Conservation (phyloP, 108 stramenopile genomes). For the Stephanodiscus minutulus region DNA sequence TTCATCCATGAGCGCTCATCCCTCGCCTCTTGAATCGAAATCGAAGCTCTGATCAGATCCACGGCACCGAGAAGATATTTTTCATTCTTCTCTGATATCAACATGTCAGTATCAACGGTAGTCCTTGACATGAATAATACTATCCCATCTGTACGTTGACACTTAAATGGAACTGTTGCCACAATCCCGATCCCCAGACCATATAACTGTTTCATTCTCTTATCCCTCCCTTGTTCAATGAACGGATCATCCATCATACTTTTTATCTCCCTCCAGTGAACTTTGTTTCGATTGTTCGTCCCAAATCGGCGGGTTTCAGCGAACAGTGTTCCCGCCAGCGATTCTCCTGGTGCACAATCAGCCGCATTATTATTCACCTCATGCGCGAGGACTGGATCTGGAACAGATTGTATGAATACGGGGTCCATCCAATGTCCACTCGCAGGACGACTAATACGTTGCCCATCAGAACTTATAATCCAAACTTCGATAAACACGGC, state of each 20-base stretch:
- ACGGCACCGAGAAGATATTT: constrained; percentile 21
- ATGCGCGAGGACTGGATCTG: neutral
- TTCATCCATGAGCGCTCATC: constrained; percentile 12
- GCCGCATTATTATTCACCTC: constrained; percentile 13
- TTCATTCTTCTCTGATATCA: constrained; percentile 24
- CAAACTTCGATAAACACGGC: constrained; percentile 60
- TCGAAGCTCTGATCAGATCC: constrained; percentile 39
- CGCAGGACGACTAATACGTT: constrained; percentile 34
- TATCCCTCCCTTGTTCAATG: constrained; percentile 31
- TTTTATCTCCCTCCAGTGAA: constrained; percentile 39
- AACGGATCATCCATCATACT: constrained; percentile 45
- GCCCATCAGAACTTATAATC: constrained; percentile 37
- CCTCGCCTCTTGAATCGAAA: constrained; percentile 24
- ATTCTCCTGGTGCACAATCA: constrained; percentile 20
- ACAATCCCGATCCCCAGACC: constrained; percentile 35
- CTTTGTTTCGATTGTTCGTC: neutral
- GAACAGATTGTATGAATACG: constrained; percentile 4
- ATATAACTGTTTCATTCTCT: constrained; percentile 17
- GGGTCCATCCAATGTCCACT: constrained; percentile 43
- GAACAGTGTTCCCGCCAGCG: constrained; percentile 29
- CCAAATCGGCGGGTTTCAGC: neutral
- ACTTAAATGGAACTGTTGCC: constrained; percentile 34
- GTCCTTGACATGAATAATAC: constrained; percentile 43
- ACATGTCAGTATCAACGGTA: constrained; percentile 4
- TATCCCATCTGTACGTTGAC: constrained; percentile 22